phyloP scores from a whole-genome alignment of 768 basidiomycete species.

The Naganishia vaughanmartiniae region DNA sequence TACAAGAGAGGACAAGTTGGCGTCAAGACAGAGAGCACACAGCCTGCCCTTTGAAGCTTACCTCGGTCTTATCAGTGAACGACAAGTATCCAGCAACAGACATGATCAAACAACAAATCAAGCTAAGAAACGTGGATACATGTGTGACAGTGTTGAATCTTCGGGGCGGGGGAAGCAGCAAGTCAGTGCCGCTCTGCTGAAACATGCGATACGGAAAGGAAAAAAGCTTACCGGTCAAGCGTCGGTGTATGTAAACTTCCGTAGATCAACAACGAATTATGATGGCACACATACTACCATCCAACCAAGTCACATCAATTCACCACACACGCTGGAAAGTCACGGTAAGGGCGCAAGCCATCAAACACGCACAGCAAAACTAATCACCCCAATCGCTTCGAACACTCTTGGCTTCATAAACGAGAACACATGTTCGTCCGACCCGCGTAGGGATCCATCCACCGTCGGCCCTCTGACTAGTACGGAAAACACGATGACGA shows the following conservation, averaged over 20 bases:
- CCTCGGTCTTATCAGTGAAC: conserved; percentile 72
- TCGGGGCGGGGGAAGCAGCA: background rate
- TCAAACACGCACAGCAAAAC: conserved; percentile 46
- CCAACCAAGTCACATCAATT: too few relatives aligned
- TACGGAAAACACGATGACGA: conserved; percentile 83
- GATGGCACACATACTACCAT: conserved; percentile 63
- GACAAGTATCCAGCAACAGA: conserved; percentile 81
- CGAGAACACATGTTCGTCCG: conserved; percentile 69
- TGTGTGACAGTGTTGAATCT: conserved; percentile 85
- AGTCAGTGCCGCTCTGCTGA: background rate
- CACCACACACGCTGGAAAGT: background rate
- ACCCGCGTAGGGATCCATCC: conserved; percentile 70
- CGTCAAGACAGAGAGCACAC: too few relatives aligned
- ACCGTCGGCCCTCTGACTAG: conserved; percentile 77
- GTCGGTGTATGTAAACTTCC: conserved; percentile 90
- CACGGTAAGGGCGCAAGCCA: too few relatives aligned
- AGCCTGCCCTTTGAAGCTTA: conserved; percentile 21
- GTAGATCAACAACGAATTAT: conserved; percentile 95
- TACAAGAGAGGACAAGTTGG: conserved; percentile 51
- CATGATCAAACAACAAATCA: conserved; percentile 78
- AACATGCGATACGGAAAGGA: background rate
- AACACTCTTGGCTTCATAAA: conserved; percentile 77
- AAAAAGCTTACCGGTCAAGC: conserved; percentile 63
- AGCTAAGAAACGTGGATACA: conserved; percentile 77
- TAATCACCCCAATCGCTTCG: conserved; percentile 93